Evolutionary conservation across 1,139 yeast species (phyloP).

Genomic region (Magnusiomyces suaveolens): DNA sequence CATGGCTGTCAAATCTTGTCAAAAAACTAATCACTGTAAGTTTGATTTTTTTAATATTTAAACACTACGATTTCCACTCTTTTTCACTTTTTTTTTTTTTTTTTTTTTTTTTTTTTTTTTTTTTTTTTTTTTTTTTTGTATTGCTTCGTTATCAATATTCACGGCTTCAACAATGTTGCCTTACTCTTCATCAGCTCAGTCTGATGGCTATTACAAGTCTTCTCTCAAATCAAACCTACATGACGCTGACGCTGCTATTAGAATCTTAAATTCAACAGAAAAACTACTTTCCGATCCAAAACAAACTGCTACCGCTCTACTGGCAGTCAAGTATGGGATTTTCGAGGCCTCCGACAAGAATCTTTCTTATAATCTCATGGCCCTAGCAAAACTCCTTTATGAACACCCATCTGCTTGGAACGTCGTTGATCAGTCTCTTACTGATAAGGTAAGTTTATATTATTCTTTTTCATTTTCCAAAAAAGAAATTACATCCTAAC

Average conservation of each 20-base stretch:
- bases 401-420: slow-evolving; percentile 25
- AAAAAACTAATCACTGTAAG: too few relatives aligned
- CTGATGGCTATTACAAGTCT: slow-evolving; percentile 1
- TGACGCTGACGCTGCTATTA: slow-evolving; percentile 9
- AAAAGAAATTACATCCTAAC: too few relatives aligned
- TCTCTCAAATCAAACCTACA: not conserved
- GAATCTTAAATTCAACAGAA: slow-evolving; percentile 16
- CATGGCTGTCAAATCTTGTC: too few relatives aligned
- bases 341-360: slow-evolving; percentile 23
- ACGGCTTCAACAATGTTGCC: slow-evolving; percentile 6
- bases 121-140: not conserved
- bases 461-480: too few relatives aligned
- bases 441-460: slow-evolving; percentile 17
- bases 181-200: slow-evolving; percentile 4
- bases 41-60: too few relatives aligned
- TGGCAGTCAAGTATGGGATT: slow-evolving; percentile 27
- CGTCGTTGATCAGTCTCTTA: slow-evolving; percentile 23
- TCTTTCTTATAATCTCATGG: slow-evolving; percentile 22
- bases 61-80: too few relatives aligned
- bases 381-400: slow-evolving; percentile 21
- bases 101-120: not conserved
- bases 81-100: not conserved
- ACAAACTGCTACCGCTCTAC: slow-evolving; percentile 25
- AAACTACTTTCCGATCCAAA: slow-evolving; percentile 25
- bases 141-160: too few relatives aligned